Evolutionary conservation across 345 rosid genomes (phyloP), one percentile per base, ranked within the genome.

Genomic region (Balakata baccata): DNA sequence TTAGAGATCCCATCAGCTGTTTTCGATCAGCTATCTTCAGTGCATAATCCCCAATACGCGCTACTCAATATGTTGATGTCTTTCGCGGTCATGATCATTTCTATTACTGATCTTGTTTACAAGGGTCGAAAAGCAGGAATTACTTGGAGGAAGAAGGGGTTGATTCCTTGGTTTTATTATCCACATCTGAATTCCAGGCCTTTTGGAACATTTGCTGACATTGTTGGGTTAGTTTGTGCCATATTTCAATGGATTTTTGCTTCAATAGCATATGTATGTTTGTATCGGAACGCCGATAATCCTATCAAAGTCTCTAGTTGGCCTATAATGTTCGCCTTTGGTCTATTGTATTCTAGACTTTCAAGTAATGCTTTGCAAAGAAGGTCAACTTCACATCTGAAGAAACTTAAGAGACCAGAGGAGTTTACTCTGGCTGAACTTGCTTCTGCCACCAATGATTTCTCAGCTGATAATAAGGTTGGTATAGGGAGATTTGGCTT

Each of bases 401-500:
- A 2, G 34, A 65, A 22, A n/a, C 29, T 65, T 49, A 11, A 65
- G 20, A 85, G 81, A 74, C 92, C 91, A 0, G 96, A 89, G 80
- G 94, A 91, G 25, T 95, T 92, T 50, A 62, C 80, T 9, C 61
- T 92, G 4, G 78, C 82, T 1, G 92, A 90, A 79, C 96, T 94
- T 3, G 94, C 90, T 65, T 10, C 69, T 10, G 53, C 69, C 16
- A 45, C 69, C 7, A 80, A 88, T 50, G 74, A 82, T 75, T 95
- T 95, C 83, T 82, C 99, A 3, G 11, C 64, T 0, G 89, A 89
- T 71, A 89, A 89, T 86, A 91, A 87, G 81, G 82, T 95, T 53
- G 98, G 96, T 1, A 83, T 87, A 0, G 93, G 99, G 0, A 90
- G 97, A 77, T 91, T 84, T 25, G 98, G 94, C 0, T 71, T 87